Evolutionary conservation across 2,329 filamentous ascomycete genomes (phyloP).

Genomic region (Paraconiothyrium sp.): DNA sequence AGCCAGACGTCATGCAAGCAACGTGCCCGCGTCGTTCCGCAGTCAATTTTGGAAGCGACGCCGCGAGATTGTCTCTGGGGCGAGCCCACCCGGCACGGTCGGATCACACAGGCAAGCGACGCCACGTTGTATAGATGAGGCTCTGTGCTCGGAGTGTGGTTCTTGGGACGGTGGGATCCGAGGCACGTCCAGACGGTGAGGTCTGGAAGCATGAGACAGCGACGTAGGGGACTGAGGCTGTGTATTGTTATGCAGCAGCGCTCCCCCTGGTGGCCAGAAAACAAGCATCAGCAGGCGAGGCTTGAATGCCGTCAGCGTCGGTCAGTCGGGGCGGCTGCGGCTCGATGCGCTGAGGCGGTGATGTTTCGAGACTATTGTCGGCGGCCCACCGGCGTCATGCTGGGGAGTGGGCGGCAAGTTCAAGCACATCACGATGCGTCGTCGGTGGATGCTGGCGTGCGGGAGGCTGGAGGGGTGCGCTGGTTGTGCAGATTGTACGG

Average conservation of each 20-base stretch:
- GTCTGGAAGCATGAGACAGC: slow-evolving; percentile 7
- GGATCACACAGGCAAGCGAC: slow-evolving; percentile 15
- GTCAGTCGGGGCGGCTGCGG: background rate
- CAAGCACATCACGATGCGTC: background rate
- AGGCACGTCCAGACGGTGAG: slow-evolving; percentile 17
- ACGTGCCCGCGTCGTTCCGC: background rate
- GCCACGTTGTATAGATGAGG: slow-evolving; percentile 21
- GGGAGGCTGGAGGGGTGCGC: background rate
- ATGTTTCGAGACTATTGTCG: slow-evolving; percentile 17
- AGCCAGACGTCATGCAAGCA: slow-evolving; percentile 8
- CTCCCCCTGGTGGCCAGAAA: background rate
- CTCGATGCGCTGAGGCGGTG: slow-evolving; percentile 12
- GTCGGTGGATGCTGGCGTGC: background rate
- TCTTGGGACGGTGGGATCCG: slow-evolving; percentile 16
- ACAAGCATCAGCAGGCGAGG: slow-evolving; percentile 11
- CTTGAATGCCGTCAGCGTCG: background rate
- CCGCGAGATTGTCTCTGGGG: background rate
- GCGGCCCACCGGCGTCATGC: slow-evolving; percentile 16
- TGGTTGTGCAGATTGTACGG: slow-evolving; percentile 17
- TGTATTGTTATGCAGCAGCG: slow-evolving; percentile 16
- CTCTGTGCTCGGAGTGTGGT: slow-evolving; percentile 6
- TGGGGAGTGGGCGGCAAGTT: slow-evolving; percentile 11
- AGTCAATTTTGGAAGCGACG: background rate
- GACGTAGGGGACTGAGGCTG: slow-evolving; percentile 14
- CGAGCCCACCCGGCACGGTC: slow-evolving; percentile 8